Evolutionary conservation across 83 land plant genomes (phyloP), one percentile per base, ranked within the genome.

Genomic region (Picea abies): DNA sequence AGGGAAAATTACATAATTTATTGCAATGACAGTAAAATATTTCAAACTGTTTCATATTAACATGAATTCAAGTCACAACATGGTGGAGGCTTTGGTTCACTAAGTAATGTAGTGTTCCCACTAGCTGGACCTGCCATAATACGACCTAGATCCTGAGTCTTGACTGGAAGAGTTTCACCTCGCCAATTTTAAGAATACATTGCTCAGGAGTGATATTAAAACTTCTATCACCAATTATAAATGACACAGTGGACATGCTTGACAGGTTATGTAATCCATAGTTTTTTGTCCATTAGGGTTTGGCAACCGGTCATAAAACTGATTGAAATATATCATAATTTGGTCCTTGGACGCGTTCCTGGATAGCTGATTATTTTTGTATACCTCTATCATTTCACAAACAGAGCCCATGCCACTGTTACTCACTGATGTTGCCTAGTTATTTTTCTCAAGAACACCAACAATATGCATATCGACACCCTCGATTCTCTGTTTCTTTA

Each of bases 1-100:
- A 39, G 76, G 49, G 39, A 23, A 71, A 39, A 22, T 71, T 71
- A 23, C 58, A 47, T 44, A 75, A 23, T n/a, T 22, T 10, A 22
- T 47, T 23, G 49, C 23, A 70, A 1, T 56, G 58, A 56, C 58
- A 12, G 35, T 41, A 60, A 58, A 82, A 83, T 20, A 85, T 44
- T 15, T 41, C 23, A 82, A 66, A 47, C 23, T 3, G 37, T 44
- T 0, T 11, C 44, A 52, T 17, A 35, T 83, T 78, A 97, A 89
- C 99, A 97, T 26, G 98, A 93, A 82, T 94, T 97, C 16, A 97
- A 88, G 84, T 97, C 98, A 23, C 97, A 84, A 85, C 91, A 96
- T 39, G 91, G 97, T 37, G 99, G 97, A 64, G 98, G 88, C 73
- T 91, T 94, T 32, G 98, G 99, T 56, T 96, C 97, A 19, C 92